Base-by-base conservation (phyloP, 2,329 filamentous ascomycete species). In the Purpureocillium lavendulum region DNA sequence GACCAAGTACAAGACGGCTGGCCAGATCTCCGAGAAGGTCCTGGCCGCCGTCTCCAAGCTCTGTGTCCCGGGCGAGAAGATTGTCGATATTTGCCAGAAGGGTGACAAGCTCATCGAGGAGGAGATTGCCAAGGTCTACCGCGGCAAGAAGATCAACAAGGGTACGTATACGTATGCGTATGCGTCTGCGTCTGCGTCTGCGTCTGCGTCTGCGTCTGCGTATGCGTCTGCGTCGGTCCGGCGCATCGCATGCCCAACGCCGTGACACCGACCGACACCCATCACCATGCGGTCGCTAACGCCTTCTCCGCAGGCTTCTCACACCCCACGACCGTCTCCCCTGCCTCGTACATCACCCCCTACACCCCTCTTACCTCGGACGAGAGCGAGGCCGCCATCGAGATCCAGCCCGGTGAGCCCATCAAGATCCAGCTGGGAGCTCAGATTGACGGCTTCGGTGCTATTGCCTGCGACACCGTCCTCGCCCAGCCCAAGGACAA, bases 361-460 rank as follows among this genome's bases (percentile, higher is more conserved):
- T 97, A 96, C 73, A 98, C 92, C 35, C 92, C 92, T 38, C 74
- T 98, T 54, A 80, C 79, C 51, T 81, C 88, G 48, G 92, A 98
- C 58, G 73, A 83, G 62, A 80, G 83, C 60, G 92, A 98, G 71
- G 87, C 90, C 45, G 77, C 75, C 42, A 73, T 76, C 36, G 80
- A 82, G 56, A 75, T 98, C 53, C 86, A 95, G 70, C 75, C 82
- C 38, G 84, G 82, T 46, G 92, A 98, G 70, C 69, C 86, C 45
- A 77, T 95, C 68, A 98, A 98, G 79, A 92, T 98, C 62, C 92
- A 98, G 70, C 80, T 98, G n/a, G 92, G 92, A 58, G 92, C 92
- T 38, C 92, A 98, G 70, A 96, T 98, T 48, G 87, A 97, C 68
- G 92, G 92, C 40, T 94, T 97, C 58, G 88, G 87, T 53, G 85